Base-by-base conservation (phyloP, 306 rosid genomes). In the Vigna angularis region DNA sequence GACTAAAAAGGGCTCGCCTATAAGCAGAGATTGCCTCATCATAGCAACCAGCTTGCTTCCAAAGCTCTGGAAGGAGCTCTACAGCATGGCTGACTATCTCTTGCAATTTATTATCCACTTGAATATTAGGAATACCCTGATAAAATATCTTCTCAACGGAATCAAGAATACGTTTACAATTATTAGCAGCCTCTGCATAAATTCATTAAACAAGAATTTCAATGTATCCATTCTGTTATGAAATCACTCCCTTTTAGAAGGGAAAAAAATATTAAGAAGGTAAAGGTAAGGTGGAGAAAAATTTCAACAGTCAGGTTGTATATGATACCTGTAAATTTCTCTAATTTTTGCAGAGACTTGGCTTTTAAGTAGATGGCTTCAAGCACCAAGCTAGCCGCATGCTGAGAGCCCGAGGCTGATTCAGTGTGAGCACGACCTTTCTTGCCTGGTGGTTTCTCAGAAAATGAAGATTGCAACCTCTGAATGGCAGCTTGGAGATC, bases 311-410 rank as follows among this genome's bases (percentile, higher is more conserved):
- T 11, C 10, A 48, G 42, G 55, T 32, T 18, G 40, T 56, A 73
- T 73, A 34, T 32, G 48, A 32, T 88, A 96, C 99, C 99, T 53
- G 65, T 70, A 72, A 90, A 79, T 81, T 85, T 91, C 72, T 94
- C 93, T 45, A 93, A 84, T 88, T 93, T 93, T 81, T 90, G 98
- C 72, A 88, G 97, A 74, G 98, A 90, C 86, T 91, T 93, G 78
- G 93, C 85, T 86, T 96, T 96, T 83, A 96, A 84, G 90, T 90
- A 96, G 83, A 96, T 90, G 90, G 97, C 98, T 86, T 96, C 99
- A 80, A 96, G 93, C 82, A 96, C 96, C 81, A 93, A 85, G 77
- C 88, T 85, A 69, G 99, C 98, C 80, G 97, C 98, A 82, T 96
- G 97, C 81, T 87, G 96, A 14, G 97, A 91, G 87, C 80, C 91